Base-by-base conservation (phyloP, 2,329 filamentous ascomycete genomes). In the Ophiostoma tasmaniense region DNA sequence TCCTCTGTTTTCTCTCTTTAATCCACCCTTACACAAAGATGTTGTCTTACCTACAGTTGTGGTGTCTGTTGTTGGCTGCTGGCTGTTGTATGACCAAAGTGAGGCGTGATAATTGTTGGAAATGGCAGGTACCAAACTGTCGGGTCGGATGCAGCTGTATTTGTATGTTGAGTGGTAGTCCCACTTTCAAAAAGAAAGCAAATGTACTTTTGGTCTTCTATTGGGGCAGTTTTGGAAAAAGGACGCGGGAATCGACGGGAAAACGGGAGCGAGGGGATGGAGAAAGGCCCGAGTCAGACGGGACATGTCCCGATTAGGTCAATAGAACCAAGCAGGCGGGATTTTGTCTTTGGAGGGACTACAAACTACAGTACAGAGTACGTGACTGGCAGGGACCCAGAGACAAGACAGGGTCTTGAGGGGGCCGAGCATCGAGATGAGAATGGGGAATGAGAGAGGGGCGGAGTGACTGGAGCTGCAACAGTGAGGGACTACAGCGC, bases 41-140 rank as follows among this genome's bases (percentile, higher is more conserved):
- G 45, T 7, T 50, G 14, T 22, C 45, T n/a, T 50, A 50, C 45
- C 17, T 50, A 39, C 37, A 14, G 37, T 39, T 1, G 10, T 14
- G 11, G 37, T 39, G 37, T 39, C 8, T 13, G 10, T 39, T 14
- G 37, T 13, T 39, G 11, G 11, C n/a, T 39, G 11, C 13, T 39
- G 37, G 10, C 37, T 28, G 25, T 37, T 20, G n/a, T 33, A 30
- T n/a, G 35, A 35, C 20, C 30, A 33, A 64, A 64, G 61, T 64
- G 61, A 64, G 61, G 28, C 28, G 61, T 28, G 61, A 35, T 33
- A 30, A 30, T 61, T 25, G 55, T 61, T 61, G 28, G 22, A 22
- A 61, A 50, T 50, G 14, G 45, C 45, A 50, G 45, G 55, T 61
- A 61, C 55, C 55, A 61, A 22, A 61, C 55, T 61, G 55, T 61